A percentile compares a stretch with the other conserved stretches of the same genome.
These are phyloP conservation scores for Moesziomyces globuligerus DNA, from an alignment of 1,284 basidiomycete genomes.

Conservation along the genomic window DNA sequence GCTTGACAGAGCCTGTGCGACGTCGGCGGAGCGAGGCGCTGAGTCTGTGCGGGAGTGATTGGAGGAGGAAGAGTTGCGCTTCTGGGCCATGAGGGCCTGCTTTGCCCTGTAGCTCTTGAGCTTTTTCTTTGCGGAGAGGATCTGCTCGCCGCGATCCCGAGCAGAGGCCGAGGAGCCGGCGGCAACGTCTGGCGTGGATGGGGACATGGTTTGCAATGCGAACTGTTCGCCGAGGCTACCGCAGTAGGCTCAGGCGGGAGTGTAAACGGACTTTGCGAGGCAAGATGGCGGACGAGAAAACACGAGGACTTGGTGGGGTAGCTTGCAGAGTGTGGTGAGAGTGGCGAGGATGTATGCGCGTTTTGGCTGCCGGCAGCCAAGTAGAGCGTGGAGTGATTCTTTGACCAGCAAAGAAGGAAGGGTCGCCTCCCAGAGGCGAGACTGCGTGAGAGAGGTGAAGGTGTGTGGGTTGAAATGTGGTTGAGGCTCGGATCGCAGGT, in stretches of 20 bases:
- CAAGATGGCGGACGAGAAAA: too few relatives aligned
- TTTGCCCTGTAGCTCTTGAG: slow-evolving; percentile 62
- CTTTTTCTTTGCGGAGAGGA: slow-evolving; percentile 61
- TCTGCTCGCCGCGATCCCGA: slow-evolving; percentile 51
- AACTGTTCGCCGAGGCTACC: not conserved
- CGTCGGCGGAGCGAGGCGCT: slow-evolving; percentile 16
- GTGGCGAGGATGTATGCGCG: not conserved
- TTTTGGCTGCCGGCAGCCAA: too few relatives aligned
- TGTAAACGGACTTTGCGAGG: too few relatives aligned
- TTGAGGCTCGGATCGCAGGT: slow-evolving; percentile 1
- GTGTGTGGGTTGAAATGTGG: not conserved
- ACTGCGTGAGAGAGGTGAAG: not conserved
- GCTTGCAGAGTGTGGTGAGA: not conserved
- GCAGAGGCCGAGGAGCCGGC: slow-evolving; percentile 10
- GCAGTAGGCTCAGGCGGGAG: too few relatives aligned
- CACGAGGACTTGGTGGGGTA: too few relatives aligned
- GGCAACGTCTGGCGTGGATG: not conserved
- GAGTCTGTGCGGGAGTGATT: slow-evolving; percentile 30
- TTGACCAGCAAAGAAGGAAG: slow-evolving; percentile 32
- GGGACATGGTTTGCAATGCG: slow-evolving; percentile 2
- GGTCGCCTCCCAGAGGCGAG: slow-evolving; percentile 28
- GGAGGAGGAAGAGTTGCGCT: slow-evolving; percentile 32
- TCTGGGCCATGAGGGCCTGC: slow-evolving; percentile 54
- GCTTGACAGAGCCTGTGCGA: slow-evolving; percentile 24
- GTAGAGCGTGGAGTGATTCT: not conserved